These are phyloP conservation scores for Ammopiptanthus mongolicus DNA, from an alignment of 306 rosid genomes.

Conservation along the genomic window DNA sequence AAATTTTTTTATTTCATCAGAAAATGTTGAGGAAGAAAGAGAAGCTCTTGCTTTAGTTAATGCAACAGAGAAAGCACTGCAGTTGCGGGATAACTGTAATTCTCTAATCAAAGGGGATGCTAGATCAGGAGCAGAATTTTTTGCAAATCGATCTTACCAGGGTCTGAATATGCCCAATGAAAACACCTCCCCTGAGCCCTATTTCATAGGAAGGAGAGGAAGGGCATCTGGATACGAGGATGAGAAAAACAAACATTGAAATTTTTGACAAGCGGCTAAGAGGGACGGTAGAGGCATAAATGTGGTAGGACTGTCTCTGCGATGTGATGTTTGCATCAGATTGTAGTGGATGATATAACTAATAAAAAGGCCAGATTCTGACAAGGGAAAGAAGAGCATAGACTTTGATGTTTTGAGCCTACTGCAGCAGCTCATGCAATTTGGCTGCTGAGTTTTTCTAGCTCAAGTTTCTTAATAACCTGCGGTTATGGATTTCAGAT, in stretches of 20 bases:
- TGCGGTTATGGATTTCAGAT: background rate
- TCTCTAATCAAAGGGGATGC: constrained; percentile 48
- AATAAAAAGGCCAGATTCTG: background rate
- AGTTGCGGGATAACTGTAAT: constrained; percentile 46
- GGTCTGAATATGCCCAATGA: constrained; percentile 59
- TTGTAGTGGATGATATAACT: constrained; percentile 2
- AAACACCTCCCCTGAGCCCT: constrained; percentile 48
- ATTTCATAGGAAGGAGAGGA: constrained; percentile 59
- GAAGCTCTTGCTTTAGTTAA: constrained; percentile 54
- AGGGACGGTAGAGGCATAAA: background rate
- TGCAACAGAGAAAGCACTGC: constrained; percentile 70
- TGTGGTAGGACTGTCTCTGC: background rate
- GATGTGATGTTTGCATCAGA: background rate
- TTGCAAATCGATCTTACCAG: constrained; percentile 65
- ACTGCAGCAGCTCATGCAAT: background rate
- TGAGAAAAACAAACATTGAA: constrained; percentile 37
- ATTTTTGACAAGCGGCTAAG: background rate
- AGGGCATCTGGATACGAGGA: constrained; percentile 61
- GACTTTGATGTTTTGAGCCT: background rate
- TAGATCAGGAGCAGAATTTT: constrained; percentile 73
- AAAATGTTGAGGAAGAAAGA: constrained; percentile 42
- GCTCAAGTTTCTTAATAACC: background rate
- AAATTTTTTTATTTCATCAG: constrained; percentile 27
- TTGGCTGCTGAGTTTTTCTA: background rate
- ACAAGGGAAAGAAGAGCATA: background rate